phyloP scores from a whole-genome alignment of 768 basidiomycete genomes.

The Suillus luteus region DNA sequence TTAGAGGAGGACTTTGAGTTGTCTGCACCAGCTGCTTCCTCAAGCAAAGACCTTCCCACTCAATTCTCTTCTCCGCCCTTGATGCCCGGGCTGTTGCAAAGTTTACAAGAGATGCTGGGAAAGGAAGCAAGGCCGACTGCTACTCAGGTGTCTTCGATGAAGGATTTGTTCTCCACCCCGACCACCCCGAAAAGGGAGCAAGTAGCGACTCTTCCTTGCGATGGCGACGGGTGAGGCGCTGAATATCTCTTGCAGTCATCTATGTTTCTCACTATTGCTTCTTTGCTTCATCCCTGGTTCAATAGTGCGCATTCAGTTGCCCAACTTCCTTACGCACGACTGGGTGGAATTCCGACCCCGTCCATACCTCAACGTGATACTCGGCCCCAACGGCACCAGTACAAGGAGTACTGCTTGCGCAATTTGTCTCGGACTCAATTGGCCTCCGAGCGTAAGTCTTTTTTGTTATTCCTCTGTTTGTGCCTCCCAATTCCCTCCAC shows the following conservation, averaged over 20 bases:
- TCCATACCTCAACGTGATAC: constrained; percentile 93
- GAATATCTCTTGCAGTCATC: not conserved
- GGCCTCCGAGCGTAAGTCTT: constrained; percentile 49
- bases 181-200: constrained; percentile 37
- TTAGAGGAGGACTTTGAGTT: constrained; percentile 41
- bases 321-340: constrained; percentile 96
- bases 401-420: constrained; percentile 95
- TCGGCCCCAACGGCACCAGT: constrained; percentile 96
- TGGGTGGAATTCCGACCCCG: constrained; percentile 88
- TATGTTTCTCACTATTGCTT: constrained; percentile 13
- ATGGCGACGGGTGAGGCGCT: constrained; percentile 61
- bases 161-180: constrained; percentile 55
- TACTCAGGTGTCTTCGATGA: constrained; percentile 76
- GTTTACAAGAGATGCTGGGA: constrained; percentile 61
- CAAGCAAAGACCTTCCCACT: constrained; percentile 33
- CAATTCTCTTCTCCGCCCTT: constrained; percentile 70
- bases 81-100: constrained; percentile 60
- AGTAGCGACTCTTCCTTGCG: constrained; percentile 66
- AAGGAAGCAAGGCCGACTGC: constrained; percentile 61
- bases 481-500: constrained; percentile 6
- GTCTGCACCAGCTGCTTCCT: constrained; percentile 25
- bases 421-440: constrained; percentile 82
- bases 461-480: constrained; percentile 32
- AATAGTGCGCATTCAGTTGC: constrained; percentile 82
- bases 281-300: constrained; percentile 86